Conservation (phyloP, 1,139 yeast genomes). For the Candida albicans region DNA sequence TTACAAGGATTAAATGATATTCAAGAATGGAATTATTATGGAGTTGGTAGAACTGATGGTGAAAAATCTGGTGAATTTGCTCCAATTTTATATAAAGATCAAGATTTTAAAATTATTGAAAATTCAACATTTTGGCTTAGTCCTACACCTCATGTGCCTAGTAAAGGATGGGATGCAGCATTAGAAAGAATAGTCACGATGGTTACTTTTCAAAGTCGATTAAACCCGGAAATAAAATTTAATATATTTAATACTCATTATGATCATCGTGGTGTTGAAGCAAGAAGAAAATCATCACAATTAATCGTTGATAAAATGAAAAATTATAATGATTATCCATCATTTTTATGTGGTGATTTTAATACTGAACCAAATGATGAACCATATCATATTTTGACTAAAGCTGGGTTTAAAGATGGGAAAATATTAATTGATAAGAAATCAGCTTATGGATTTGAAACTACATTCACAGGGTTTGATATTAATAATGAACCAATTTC, state of each 20-base stretch:
- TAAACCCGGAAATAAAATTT: conserved; percentile 24
- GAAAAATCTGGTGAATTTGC: conserved; percentile 43
- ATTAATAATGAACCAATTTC: conserved; percentile 23
- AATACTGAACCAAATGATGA: conserved; percentile 55
- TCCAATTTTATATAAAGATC: conserved; percentile 36
- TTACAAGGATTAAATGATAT: conserved; percentile 28
- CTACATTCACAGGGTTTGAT: conserved; percentile 51
- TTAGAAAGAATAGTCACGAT: conserved; percentile 44
- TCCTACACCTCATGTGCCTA: conserved; percentile 39
- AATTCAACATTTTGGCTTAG: conserved; percentile 48
- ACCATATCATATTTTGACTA: conserved; percentile 43
- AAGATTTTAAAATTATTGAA: conserved; percentile 32
- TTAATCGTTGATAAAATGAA: conserved; percentile 45
- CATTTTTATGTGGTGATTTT: conserved; percentile 52
- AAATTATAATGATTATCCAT: conserved; percentile 39
- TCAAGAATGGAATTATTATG: conserved; percentile 39
- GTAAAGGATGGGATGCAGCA: conserved; percentile 45
- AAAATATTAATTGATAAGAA: conserved; percentile 19
- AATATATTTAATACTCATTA: conserved; percentile 60
- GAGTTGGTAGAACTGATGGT: conserved; percentile 54
- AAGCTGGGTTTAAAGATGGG: conserved; percentile 38
- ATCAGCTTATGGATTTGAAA: conserved; percentile 39
- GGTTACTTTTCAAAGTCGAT: conserved; percentile 28
- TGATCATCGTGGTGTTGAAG: conserved; percentile 52
- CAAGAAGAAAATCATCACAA: conserved; percentile 49